phyloP scores from a whole-genome alignment of 164 flowering plant genomes.

The Sextonia rubra region DNA sequence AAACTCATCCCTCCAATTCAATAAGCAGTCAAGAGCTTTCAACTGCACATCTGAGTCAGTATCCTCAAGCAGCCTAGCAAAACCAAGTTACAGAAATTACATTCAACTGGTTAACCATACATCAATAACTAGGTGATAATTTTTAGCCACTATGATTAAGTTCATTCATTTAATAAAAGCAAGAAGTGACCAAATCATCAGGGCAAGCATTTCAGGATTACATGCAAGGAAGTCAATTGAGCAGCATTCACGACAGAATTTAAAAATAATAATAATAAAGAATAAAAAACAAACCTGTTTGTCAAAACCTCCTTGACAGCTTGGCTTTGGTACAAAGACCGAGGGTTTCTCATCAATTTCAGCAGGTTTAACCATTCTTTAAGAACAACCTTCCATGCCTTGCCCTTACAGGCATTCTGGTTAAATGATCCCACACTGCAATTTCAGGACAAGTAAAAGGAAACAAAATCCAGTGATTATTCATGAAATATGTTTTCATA shows the following conservation, averaged over 20 bases:
- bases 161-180: neutral
- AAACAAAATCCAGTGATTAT: neutral
- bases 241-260: neutral
- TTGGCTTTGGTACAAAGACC: constrained; percentile 43
- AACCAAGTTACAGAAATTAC: constrained; percentile 3
- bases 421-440: constrained; percentile 56
- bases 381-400: constrained; percentile 74
- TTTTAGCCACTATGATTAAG: constrained; percentile 3
- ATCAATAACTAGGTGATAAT: constrained; percentile 1
- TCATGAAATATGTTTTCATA: neutral
- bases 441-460: constrained; percentile 1
- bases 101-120: constrained; percentile 4
- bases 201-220: no score
- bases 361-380: constrained; percentile 84
- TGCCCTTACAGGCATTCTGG: constrained; percentile 45
- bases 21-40: constrained; percentile 77
- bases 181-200: neutral
- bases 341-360: constrained; percentile 60
- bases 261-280: constrained; percentile 3
- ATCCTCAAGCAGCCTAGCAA: constrained; percentile 76
- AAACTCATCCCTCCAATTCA: constrained; percentile 67
- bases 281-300: constrained; percentile 47
- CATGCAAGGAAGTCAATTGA: neutral
- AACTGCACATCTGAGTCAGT: constrained; percentile 78
- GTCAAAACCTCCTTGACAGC: constrained; percentile 63